Conservation (phyloP, 805 yeast species). For the Lipomyces chichibuensis region DNA sequence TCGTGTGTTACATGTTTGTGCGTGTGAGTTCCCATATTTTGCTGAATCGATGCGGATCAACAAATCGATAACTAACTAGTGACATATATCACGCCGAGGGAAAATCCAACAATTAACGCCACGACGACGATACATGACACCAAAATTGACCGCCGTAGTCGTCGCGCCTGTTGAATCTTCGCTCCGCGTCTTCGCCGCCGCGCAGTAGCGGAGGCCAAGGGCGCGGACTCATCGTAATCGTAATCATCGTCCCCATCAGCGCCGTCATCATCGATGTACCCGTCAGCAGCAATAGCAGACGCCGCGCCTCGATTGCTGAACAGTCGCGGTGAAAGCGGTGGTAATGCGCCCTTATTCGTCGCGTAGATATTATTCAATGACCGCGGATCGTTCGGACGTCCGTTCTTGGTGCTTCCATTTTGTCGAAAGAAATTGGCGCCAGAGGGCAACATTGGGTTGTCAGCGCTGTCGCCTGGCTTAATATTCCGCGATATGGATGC, state of each 20-base stretch:
- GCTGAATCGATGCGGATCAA: background rate
- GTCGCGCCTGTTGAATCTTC: background rate
- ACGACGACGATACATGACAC: slow-evolving; percentile 17
- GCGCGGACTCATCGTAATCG: slow-evolving; percentile 44
- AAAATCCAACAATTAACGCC: slow-evolving; percentile 30
- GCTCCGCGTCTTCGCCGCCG: background rate
- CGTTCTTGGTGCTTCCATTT: slow-evolving; percentile 4
- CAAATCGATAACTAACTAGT: slow-evolving; percentile 6
- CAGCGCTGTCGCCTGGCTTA: slow-evolving; percentile 5
- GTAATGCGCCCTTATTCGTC: slow-evolving; percentile 3
- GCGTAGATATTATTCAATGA: slow-evolving; percentile 45
- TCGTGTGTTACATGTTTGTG: background rate
- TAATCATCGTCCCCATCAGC: slow-evolving; percentile 54
- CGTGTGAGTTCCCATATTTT: background rate
- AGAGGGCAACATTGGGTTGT: slow-evolving; percentile 10
- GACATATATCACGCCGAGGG: slow-evolving; percentile 32
- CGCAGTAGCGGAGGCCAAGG: slow-evolving; percentile 30
- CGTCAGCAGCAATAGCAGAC: slow-evolving; percentile 40
- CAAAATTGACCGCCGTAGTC: slow-evolving; percentile 20
- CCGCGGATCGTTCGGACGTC: slow-evolving; percentile 18
- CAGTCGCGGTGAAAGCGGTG: slow-evolving; percentile 13
- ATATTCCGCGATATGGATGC: background rate
- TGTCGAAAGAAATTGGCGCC: slow-evolving; percentile 11
- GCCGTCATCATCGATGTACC: slow-evolving; percentile 45
- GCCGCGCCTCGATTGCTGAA: slow-evolving; percentile 63